Percentiles rank a stretch among this genome's conserved stretches.
These are phyloP conservation scores for Reutealis trisperma DNA, from an alignment of 345 rosid genomes.

Conservation along the genomic window DNA sequence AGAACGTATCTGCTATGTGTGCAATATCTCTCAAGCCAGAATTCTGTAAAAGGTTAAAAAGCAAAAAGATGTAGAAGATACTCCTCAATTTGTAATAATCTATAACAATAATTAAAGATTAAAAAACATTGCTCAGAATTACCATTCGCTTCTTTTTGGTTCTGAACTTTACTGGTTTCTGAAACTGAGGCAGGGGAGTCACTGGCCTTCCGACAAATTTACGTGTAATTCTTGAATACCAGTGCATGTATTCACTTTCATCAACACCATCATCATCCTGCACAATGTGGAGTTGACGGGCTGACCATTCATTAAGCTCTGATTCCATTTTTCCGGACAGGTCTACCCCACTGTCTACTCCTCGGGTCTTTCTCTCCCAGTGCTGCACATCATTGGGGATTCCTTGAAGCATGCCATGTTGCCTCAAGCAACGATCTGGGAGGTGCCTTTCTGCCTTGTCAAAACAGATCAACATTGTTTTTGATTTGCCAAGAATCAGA, in stretches of 20 bases:
- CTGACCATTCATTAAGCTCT: conserved; percentile 78
- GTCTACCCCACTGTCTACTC: conserved; percentile 89
- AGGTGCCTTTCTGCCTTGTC: conserved; percentile 99
- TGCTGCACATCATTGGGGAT: conserved; percentile 76
- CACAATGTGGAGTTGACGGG: conserved; percentile 58
- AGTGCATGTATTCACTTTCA: conserved; percentile 70
- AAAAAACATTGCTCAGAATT: conserved; percentile 24
- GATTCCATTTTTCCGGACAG: conserved; percentile 72
- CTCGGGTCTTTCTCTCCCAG: conserved; percentile 89
- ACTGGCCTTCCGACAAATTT: conserved; percentile 81
- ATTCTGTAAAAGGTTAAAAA: conserved; percentile 46
- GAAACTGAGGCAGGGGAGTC: conserved; percentile 79
- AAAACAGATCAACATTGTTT: conserved; percentile 83
- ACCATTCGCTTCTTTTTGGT: conserved; percentile 56
- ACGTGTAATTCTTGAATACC: conserved; percentile 80
- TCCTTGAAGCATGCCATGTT: conserved; percentile 67
- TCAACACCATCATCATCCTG: conserved; percentile 61
- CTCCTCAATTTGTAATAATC: background rate
- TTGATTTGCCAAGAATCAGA: conserved; percentile 78
- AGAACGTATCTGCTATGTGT: conserved; percentile 72
- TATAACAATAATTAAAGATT: background rate
- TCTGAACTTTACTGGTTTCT: conserved; percentile 33
- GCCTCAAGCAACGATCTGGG: conserved; percentile 92
- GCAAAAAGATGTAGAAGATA: background rate
- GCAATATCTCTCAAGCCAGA: conserved; percentile 79